A percentile compares a stretch with the other conserved stretches of the same genome.
These are phyloP conservation scores for Chamaecrista fasciculata DNA, from an alignment of 306 rosid species.

Conservation along the genomic window DNA sequence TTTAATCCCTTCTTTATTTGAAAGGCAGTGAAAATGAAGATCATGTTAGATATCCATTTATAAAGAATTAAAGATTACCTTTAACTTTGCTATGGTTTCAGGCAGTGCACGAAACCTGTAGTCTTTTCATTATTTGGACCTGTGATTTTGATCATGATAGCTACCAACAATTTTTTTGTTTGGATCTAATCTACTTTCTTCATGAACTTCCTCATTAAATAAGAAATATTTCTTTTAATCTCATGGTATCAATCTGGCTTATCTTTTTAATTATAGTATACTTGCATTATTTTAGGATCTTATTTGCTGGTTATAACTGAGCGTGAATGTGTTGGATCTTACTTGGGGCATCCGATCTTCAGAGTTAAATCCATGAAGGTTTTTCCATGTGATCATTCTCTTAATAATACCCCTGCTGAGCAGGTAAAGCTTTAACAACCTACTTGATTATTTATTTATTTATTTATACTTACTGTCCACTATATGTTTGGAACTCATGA, in stretches of 20 bases:
- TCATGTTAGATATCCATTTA: conserved; percentile 10
- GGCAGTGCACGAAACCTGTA: not conserved
- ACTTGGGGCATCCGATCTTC: conserved; percentile 71
- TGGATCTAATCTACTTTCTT: conserved; percentile 3
- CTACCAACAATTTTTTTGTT: not conserved
- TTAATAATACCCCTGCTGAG: conserved; percentile 49
- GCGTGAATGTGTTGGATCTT: conserved; percentile 58
- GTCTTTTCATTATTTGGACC: not conserved
- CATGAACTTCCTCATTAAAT: not conserved
- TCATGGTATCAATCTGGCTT: conserved; percentile 4
- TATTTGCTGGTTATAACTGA: conserved; percentile 64
- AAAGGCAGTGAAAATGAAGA: not conserved
- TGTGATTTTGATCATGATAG: conserved; percentile 24
- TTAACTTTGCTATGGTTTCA: not conserved
- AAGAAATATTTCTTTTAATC: not conserved
- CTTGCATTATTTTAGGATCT: conserved; percentile 48
- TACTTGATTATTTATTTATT: not conserved
- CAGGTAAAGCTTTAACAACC: conserved; percentile 43
- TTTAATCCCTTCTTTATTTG: not conserved
- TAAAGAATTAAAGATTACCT: not conserved
- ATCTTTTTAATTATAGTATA: conserved; percentile 17
- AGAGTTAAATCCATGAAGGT: conserved; percentile 60
- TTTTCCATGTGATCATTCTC: conserved; percentile 71
- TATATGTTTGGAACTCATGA: conserved; percentile 16
- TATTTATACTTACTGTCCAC: conserved; percentile 6